Conservation (phyloP, 805 yeast genomes). For the Zygoascus biomembranicola region DNA sequence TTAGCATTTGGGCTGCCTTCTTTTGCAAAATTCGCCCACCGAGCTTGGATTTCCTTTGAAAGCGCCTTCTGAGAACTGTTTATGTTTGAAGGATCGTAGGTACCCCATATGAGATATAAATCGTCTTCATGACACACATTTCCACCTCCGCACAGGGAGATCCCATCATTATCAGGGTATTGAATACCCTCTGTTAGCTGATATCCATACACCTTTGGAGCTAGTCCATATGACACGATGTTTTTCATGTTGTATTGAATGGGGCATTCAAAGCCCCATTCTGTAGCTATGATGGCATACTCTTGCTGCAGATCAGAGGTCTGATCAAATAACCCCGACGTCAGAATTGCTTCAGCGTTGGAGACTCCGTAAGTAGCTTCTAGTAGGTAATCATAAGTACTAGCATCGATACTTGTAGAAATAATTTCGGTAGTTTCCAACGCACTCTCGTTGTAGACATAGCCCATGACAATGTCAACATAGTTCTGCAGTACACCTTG, state of each 20-base stretch:
- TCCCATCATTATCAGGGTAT: conserved; percentile 14
- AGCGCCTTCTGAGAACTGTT: conserved; percentile 14
- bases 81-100: conserved; percentile 13
- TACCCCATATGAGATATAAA: conserved; percentile 23
- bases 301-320: not conserved
- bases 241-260: conserved; percentile 4
- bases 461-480: conserved; percentile 22
- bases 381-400: conserved; percentile 4
- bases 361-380: conserved; percentile 7
- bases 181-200: conserved; percentile 21
- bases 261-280: conserved; percentile 22
- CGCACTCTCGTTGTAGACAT: conserved; percentile 20
- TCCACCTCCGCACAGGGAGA: conserved; percentile 13
- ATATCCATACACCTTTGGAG: conserved; percentile 17
- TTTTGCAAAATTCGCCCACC: conserved; percentile 23
- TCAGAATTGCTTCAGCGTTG: conserved; percentile 3
- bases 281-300: conserved; percentile 13
- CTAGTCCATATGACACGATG: not conserved
- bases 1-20: conserved; percentile 19
- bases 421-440: conserved; percentile 13
- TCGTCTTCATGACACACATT: conserved; percentile 27
- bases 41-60: conserved; percentile 17
- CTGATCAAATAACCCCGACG: conserved; percentile 6
- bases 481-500: conserved; percentile 12
- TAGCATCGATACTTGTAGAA: conserved; percentile 1